Percentiles rank a stretch among this genome's conserved stretches.
phyloP scores from a whole-genome alignment of 306 rosid genomes.

The Canavalia gladiata region DNA sequence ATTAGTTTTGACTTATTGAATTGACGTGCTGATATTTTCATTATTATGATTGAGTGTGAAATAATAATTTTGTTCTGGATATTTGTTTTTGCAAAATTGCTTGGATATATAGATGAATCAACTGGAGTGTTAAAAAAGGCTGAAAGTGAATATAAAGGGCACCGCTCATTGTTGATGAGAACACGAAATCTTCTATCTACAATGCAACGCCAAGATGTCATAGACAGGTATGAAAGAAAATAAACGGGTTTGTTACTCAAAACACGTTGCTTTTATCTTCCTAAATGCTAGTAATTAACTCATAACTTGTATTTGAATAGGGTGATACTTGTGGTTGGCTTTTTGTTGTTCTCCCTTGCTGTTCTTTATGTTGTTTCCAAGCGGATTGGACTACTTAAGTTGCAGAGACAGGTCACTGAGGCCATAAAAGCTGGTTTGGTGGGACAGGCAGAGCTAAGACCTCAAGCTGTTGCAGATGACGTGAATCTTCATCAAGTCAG shows the following conservation, averaged over 20 bases:
- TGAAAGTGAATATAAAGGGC: conserved; percentile 94
- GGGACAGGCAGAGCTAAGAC: conserved; percentile 63
- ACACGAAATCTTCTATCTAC: conserved; percentile 87
- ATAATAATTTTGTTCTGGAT: conserved; percentile 17
- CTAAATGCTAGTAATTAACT: conserved; percentile 32
- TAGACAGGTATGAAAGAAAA: conserved; percentile 71
- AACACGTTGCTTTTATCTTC: conserved; percentile 1
- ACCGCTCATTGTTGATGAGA: conserved; percentile 78
- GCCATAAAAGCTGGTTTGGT: conserved; percentile 84
- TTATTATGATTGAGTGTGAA: conserved; percentile 32
- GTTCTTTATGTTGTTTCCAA: conserved; percentile 89
- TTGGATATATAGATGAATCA: conserved; percentile 74
- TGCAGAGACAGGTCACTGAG: conserved; percentile 79
- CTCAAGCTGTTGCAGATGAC: conserved; percentile 59
- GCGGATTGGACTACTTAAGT: conserved; percentile 74
- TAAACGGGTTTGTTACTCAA: background rate
- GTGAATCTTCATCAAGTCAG: conserved; percentile 60
- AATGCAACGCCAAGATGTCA: conserved; percentile 94
- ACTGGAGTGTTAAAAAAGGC: conserved; percentile 83
- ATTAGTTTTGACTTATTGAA: conserved; percentile 23
- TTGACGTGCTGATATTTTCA: conserved; percentile 29
- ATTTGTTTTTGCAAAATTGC: conserved; percentile 44
- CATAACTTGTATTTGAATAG: conserved; percentile 55
- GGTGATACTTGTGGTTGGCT: conserved; percentile 74
- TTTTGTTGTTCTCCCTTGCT: conserved; percentile 76